phyloP scores from a whole-genome alignment of 2,329 filamentous ascomycete genomes.

The Amauroascus verrucosus region DNA sequence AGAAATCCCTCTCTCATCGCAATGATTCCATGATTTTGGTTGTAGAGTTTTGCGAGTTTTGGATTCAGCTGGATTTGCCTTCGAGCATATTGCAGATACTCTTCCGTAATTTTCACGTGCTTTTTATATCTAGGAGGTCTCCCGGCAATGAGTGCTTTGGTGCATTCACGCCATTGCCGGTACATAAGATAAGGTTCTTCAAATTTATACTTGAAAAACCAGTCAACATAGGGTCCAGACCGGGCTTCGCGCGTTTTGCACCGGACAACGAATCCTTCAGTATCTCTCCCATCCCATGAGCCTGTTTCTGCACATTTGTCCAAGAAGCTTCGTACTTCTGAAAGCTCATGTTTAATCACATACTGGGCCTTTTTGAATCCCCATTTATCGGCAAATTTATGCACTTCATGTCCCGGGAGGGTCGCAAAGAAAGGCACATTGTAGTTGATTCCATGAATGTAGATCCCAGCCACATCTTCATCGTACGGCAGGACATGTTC shows the following conservation, averaged over 20 bases:
- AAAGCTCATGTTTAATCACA: slow-evolving; percentile 62
- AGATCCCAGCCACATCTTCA: slow-evolving; percentile 73
- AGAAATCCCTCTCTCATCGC: slow-evolving; percentile 80
- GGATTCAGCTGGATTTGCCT: slow-evolving; percentile 60
- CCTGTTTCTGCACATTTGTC: slow-evolving; percentile 80
- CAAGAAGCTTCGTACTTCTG: slow-evolving; percentile 67
- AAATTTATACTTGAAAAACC: slow-evolving; percentile 99
- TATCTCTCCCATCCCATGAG: slow-evolving; percentile 79
- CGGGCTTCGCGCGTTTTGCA: slow-evolving; percentile 56
- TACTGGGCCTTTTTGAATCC: slow-evolving; percentile 85
- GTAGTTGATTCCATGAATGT: slow-evolving; percentile 90
- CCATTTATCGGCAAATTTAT: slow-evolving; percentile 83
- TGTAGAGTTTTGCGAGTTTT: slow-evolving; percentile 59
- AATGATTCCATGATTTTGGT: slow-evolving; percentile 90
- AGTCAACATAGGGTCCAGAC: slow-evolving; percentile 59
- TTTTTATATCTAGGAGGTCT: slow-evolving; percentile 71
- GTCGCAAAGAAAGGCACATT: slow-evolving; percentile 90
- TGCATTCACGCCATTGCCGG: slow-evolving; percentile 95
- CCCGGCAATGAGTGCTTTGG: slow-evolving; percentile 72
- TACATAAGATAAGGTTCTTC: slow-evolving; percentile 99
- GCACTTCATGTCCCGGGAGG: slow-evolving; percentile 70
- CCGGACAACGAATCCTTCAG: slow-evolving; percentile 92
- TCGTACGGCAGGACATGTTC: slow-evolving; percentile 91
- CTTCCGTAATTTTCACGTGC: slow-evolving; percentile 77
- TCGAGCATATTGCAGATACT: slow-evolving; percentile 76